Base-by-base conservation (phyloP, 306 rosid species). In the Sophora flavescens region DNA sequence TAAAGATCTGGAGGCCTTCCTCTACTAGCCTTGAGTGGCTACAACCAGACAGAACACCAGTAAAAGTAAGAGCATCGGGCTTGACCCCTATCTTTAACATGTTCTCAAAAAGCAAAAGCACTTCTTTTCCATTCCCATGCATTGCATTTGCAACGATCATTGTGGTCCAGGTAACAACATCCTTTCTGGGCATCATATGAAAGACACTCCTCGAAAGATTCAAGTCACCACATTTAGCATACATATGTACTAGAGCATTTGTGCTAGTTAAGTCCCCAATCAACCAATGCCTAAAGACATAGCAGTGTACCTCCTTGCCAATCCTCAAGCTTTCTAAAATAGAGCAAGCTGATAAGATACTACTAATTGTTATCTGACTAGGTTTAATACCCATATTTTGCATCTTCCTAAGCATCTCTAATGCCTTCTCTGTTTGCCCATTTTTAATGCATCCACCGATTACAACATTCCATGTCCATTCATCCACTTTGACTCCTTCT, bases 211-310 rank as follows among this genome's bases (percentile, higher is more conserved):
- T 69, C 22, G 86, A 72, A 65, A 78, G 86, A 72, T 83, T 87
- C 85, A 86, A 68, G 51, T 86, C 89, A 38, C 91, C 89, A 52
- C 91, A 83, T 83, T 88, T 88, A 8, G 89, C 86, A 64, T 88
- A 79, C 88, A 88, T 83, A 44, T 81, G 64, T 60, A 86, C 77
- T 26, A 83, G 44, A 32, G 89, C 89, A 3, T 88, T 85, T 45
- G 75, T 72, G 70, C 81, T 76, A 71, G 74, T 65, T 53, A 85
- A 51, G 83, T 85, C 86, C 36, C 83, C 78, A 72, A 41, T 56
- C 52, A 79, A 68, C 82, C 75, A 59, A 65, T 76, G 78, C 72
- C 88, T 88, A 4, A 81, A 68, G 80, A 86, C 71, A 78, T 88
- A 86, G 72, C 88, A 66, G 53, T 88, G 88, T 39, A 86, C 70